Percentiles rank a stretch among this genome's conserved stretches.
These are phyloP conservation scores for Solanum piurae DNA, from an alignment of 257 asterid species.

Conservation along the genomic window DNA sequence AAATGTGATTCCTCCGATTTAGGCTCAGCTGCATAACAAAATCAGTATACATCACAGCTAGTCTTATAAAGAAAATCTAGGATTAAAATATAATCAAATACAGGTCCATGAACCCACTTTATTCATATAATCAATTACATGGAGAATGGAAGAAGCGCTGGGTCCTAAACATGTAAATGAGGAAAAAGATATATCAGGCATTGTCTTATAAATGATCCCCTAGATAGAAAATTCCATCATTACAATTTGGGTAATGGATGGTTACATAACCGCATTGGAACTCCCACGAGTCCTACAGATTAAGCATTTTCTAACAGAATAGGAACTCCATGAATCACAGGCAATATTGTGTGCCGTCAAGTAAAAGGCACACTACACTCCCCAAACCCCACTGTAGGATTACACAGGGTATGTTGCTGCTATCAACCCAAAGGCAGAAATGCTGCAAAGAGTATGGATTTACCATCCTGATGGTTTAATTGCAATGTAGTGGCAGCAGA, in stretches of 20 bases:
- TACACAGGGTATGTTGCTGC: neutral
- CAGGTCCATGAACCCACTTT: neutral
- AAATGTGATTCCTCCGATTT: slow-evolving; percentile 27
- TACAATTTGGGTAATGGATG: neutral
- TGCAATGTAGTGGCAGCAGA: slow-evolving; percentile 65
- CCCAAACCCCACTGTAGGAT: neutral
- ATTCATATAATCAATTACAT: neutral
- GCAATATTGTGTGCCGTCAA: neutral
- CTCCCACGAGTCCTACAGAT: neutral
- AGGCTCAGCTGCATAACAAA: slow-evolving; percentile 22
- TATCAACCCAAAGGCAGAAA: neutral
- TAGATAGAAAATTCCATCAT: neutral
- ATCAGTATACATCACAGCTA: neutral
- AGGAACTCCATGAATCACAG: neutral
- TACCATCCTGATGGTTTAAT: slow-evolving; percentile 37
- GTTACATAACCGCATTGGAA: neutral
- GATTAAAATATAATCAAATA: neutral
- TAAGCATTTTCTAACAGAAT: neutral
- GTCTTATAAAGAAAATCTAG: neutral
- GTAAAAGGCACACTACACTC: neutral
- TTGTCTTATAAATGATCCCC: neutral
- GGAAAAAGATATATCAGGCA: neutral
- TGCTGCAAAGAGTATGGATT: neutral
- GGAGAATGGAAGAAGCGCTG: neutral
- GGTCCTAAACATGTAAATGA: neutral